Conservation (phyloP, 257 asterid genomes). For the Plantago ovata region DNA sequence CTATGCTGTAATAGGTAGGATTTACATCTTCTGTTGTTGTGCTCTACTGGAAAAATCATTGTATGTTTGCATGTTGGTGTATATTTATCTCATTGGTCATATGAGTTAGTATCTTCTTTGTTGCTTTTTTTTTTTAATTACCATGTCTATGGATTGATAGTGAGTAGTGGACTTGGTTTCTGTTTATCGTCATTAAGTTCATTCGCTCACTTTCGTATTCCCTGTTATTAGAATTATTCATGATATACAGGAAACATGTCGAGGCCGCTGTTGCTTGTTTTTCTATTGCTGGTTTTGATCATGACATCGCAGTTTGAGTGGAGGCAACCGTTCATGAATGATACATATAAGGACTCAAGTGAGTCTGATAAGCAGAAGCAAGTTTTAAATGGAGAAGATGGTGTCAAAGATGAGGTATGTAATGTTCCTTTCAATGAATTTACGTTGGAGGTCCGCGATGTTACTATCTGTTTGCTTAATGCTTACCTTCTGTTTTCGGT, state of each 20-base stretch:
- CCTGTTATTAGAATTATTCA: slow-evolving; percentile 20
- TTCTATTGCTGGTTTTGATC: slow-evolving; percentile 39
- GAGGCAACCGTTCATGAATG: slow-evolving; percentile 46
- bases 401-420: slow-evolving; percentile 55
- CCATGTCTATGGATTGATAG: too few relatives aligned
- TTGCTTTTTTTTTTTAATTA: background rate
- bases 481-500: too few relatives aligned
- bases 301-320: slow-evolving; percentile 60
- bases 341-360: slow-evolving; percentile 32
- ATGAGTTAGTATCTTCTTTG: background rate
- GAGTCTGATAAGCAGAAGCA: slow-evolving; percentile 47
- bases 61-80: too few relatives aligned
- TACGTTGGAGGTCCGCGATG: too few relatives aligned
- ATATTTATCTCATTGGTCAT: background rate
- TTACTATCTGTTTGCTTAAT: too few relatives aligned
- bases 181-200: background rate
- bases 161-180: too few relatives aligned
- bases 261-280: slow-evolving; percentile 53
- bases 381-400: slow-evolving; percentile 47
- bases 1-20: too few relatives aligned
- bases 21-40: background rate
- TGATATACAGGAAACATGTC: slow-evolving; percentile 36
- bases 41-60: background rate
- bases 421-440: background rate
- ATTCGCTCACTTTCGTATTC: background rate